Percentiles rank a stretch among this genome's conserved stretches.
Evolutionary conservation across 192 early-diverging fungal genomes (phyloP).

Genomic region (Dimargaris cristalligena): DNA sequence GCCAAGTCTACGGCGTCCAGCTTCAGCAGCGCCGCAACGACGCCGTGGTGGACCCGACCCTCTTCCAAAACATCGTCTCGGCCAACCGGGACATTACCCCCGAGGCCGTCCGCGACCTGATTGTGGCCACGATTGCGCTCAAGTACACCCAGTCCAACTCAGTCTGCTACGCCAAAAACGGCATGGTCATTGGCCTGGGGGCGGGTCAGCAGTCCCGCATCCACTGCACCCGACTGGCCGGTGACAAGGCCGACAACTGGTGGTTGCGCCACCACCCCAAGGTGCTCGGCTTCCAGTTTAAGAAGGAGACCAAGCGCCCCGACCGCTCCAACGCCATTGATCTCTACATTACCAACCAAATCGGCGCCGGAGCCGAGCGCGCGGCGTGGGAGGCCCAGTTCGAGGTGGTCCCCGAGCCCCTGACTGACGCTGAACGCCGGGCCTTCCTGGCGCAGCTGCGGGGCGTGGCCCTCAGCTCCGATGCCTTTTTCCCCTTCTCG

Average conservation of each 20-base stretch:
- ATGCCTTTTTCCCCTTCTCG: constrained; percentile 98
- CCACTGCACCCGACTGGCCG: constrained; percentile 96
- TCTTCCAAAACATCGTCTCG: constrained; percentile 80
- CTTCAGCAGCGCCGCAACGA: constrained; percentile 90
- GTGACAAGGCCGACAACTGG: constrained; percentile 98
- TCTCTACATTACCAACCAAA: constrained; percentile 78
- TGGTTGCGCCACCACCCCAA: constrained; percentile 95
- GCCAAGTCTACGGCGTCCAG: constrained; percentile 88
- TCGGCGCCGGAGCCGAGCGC: constrained; percentile 52
- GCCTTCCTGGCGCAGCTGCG: constrained; percentile 49
- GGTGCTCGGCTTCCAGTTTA: constrained; percentile 78
- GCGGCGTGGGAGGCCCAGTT: constrained; percentile 68
- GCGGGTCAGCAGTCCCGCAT: constrained; percentile 98
- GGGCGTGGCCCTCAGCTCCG: constrained; percentile 76
- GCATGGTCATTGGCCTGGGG: constrained; percentile 91
- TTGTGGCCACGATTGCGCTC: constrained; percentile 93
- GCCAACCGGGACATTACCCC: constrained; percentile 55
- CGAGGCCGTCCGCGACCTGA: constrained; percentile 60
- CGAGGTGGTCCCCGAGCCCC: constrained; percentile 52
- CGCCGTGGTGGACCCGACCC: constrained; percentile 45
- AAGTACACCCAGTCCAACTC: constrained; percentile 99
- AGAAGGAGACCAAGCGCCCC: constrained; percentile 73
- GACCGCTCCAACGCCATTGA: constrained; percentile 97
- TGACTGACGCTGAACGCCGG: constrained; percentile 64
- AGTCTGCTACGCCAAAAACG: constrained; percentile 95